Evolutionary conservation across 2,329 filamentous ascomycete species (phyloP).

Genomic region (Aspergillus glaucus): DNA sequence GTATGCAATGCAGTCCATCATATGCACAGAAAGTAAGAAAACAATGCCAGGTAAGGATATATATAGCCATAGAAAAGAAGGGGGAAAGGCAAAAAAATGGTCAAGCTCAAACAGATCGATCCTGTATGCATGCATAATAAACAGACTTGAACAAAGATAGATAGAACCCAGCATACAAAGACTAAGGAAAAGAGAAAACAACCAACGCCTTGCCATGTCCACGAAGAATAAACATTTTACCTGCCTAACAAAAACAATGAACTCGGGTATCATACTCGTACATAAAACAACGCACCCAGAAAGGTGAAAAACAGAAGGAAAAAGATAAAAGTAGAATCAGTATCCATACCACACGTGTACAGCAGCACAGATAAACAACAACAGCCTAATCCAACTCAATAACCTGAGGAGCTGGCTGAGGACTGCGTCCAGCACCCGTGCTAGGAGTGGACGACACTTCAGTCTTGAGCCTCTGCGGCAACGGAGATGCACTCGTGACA

Average conservation of each 20-base stretch:
- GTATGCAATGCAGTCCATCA: background rate
- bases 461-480: conserved; percentile 9
- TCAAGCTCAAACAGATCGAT: too few relatives aligned
- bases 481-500: conserved; percentile 2
- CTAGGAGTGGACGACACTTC: conserved; percentile 2
- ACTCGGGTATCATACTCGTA: background rate
- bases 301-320: background rate
- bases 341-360: background rate
- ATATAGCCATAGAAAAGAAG: too few relatives aligned
- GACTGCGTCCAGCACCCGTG: background rate
- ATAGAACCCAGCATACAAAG: too few relatives aligned
- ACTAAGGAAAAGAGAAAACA: background rate
- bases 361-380: background rate
- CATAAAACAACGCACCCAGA: background rate
- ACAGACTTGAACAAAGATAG: too few relatives aligned
- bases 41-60: too few relatives aligned
- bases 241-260: background rate
- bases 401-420: conserved; percentile 8
- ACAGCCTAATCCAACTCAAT: conserved; percentile 18
- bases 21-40: too few relatives aligned
- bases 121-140: background rate
- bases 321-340: conserved; percentile 1
- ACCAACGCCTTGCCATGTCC: conserved; percentile 4
- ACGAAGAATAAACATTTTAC: background rate
- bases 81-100: too few relatives aligned